Base-by-base conservation (phyloP, 2,329 filamentous ascomycete species). In the Ambrosiella cleistominuta region DNA sequence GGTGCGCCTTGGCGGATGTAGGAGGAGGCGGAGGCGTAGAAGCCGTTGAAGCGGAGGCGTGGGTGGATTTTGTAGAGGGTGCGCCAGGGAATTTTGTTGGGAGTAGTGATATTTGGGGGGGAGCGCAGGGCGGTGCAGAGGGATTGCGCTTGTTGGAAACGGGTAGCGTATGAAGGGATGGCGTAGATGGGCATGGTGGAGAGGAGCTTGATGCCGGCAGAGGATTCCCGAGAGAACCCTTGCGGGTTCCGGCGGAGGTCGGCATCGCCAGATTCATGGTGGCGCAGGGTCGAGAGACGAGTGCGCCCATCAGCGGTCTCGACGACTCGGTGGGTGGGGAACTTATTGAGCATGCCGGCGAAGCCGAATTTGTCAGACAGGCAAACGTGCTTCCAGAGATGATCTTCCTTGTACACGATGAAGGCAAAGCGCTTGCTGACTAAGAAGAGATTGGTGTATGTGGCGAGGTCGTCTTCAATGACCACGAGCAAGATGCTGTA, bases 1-100 rank as follows among this genome's bases (percentile, higher is more conserved):
- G 42, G 40, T 17, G 79, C 77, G 2, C 81, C 83, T 9, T 83
- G 77, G 27, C 93, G 86, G 54, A 88, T 82, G 71, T 98, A 98
- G 72, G 97, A 97, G 60, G 95, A 89, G 0, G 91, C 97, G 69
- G 83, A 88, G 69, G 98, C 97, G 72, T 98, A 98, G 70, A 88
- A 86, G 35, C 93, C 93, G 65, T 93, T 93, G 75, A 95, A 98
- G 60, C 93, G 87, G 61, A 97, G 78, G 49, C 93, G 83, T 1
- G 93, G 91, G 12, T 89, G 85, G 4, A 75, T 74, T 44, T 85
- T 86, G 72, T 95, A 95, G 73, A 95, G 87, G 57, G 73, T 70
- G 65, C 78, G 72, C 79, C 80, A 84, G 1, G 77, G 77, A 1
- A 69, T 70, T 2, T 70, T 66, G 64, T 81, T 82, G 0, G 70